Evolutionary conservation across 1,284 basidiomycete genomes (phyloP).

Genomic region (Erythrobasidium hasegawianum): DNA sequence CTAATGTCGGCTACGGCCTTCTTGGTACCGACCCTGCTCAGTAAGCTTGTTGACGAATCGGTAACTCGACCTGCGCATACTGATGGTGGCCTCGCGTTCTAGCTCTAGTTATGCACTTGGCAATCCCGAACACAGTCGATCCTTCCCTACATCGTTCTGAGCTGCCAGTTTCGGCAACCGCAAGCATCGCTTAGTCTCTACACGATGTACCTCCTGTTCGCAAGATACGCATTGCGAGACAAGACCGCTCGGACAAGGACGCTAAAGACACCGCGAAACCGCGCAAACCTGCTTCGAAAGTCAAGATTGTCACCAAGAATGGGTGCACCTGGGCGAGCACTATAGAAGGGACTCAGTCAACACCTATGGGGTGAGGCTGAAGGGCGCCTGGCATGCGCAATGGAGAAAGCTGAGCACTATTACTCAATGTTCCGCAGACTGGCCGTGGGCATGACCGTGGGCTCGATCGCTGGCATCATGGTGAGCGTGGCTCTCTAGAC

Average conservation of each 20-base stretch:
- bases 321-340: slow-evolving; percentile 11
- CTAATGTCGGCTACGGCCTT: slow-evolving; percentile 19
- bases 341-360: slow-evolving; percentile 21
- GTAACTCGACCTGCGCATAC: too few relatives aligned
- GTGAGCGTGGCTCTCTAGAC: neutral
- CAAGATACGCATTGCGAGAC: neutral
- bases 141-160: too few relatives aligned
- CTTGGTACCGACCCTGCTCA: slow-evolving; percentile 6
- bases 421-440: slow-evolving; percentile 1
- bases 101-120: too few relatives aligned
- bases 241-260: neutral
- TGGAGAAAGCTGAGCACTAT: neutral
- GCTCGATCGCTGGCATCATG: slow-evolving; percentile 18
- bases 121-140: too few relatives aligned
- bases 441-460: slow-evolving; percentile 13
- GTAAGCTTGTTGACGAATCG: too few relatives aligned
- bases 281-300: neutral
- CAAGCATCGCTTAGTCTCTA: too few relatives aligned
- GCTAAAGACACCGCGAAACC: neutral
- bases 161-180: too few relatives aligned
- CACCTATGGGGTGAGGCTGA: slow-evolving; percentile 19
- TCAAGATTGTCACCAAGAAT: slow-evolving; percentile 1
- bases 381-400: neutral
- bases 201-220: neutral
- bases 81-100: too few relatives aligned